Evolutionary conservation across 805 yeast species (phyloP).

Genomic region (Kurtzmaniella fragi): DNA sequence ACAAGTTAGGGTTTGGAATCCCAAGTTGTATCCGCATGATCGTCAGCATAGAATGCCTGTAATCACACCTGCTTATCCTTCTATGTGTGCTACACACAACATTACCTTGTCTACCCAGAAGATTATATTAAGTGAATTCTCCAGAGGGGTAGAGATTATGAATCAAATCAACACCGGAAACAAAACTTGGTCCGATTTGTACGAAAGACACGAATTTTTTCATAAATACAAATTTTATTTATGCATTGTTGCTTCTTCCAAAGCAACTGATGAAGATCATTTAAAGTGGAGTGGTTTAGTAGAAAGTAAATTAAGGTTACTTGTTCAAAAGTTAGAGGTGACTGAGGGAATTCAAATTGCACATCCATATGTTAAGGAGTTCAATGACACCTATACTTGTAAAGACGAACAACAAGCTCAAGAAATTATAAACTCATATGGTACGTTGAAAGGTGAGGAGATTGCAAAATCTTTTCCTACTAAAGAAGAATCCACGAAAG

Average conservation of each 20-base stretch:
- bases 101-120: constrained; percentile 84
- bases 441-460: constrained; percentile 52
- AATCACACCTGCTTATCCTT: constrained; percentile 96
- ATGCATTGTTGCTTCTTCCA: constrained; percentile 74
- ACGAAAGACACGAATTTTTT: constrained; percentile 79
- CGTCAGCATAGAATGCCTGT: constrained; percentile 94
- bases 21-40: constrained; percentile 83
- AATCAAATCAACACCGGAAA: constrained; percentile 61
- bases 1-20: constrained; percentile 97
- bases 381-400: constrained; percentile 46
- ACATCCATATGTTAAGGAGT: constrained; percentile 83
- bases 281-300: constrained; percentile 90
- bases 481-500: constrained; percentile 10
- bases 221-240: constrained; percentile 80
- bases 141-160: constrained; percentile 69
- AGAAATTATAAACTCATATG: constrained; percentile 57
- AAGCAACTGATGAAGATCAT: constrained; percentile 74
- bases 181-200: constrained; percentile 69
- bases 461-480: constrained; percentile 15
- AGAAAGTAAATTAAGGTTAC: constrained; percentile 75
- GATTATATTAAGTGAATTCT: constrained; percentile 73
- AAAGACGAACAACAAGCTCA: constrained; percentile 50
- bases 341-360: constrained; percentile 74
- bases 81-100: constrained; percentile 99
- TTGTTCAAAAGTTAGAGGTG: constrained; percentile 80